phyloP scores from a whole-genome alignment of 805 yeast genomes.

The Lipomyces starkeyi region DNA sequence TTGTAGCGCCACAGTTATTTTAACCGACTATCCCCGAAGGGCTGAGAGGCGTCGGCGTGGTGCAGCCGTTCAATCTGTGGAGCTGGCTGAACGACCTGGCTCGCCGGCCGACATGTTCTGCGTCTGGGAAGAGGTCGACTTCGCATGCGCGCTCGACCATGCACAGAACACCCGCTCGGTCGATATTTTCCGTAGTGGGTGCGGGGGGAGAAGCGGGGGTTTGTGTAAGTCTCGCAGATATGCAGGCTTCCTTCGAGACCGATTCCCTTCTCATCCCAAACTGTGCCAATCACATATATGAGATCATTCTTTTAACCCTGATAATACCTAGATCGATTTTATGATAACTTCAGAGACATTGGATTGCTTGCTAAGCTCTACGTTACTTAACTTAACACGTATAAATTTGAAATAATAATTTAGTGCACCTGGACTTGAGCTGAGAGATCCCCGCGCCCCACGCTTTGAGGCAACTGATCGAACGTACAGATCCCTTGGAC shows the following conservation, averaged over 20 bases:
- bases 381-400: neutral
- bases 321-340: neutral
- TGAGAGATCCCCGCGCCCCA: neutral
- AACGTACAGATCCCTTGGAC: neutral
- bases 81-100: slow-evolving; percentile 1
- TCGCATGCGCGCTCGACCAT: neutral
- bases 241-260: neutral
- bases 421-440: slow-evolving; percentile 1
- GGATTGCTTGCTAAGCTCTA: neutral
- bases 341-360: neutral
- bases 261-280: neutral
- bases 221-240: neutral
- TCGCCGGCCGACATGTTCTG: slow-evolving; percentile 1
- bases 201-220: slow-evolving; percentile 1
- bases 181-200: neutral
- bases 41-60: neutral
- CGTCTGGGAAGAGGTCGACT: neutral
- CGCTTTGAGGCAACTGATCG: neutral
- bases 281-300: neutral
- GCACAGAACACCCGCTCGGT: neutral
- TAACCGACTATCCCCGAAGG: slow-evolving; percentile 1
- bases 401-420: neutral
- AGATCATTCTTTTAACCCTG: neutral
- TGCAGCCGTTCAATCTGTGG: neutral
- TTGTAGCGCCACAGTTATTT: neutral